Evolutionary conservation across 2,329 filamentous ascomycete genomes (phyloP).

Genomic region (Fragosphaeria purpurea): DNA sequence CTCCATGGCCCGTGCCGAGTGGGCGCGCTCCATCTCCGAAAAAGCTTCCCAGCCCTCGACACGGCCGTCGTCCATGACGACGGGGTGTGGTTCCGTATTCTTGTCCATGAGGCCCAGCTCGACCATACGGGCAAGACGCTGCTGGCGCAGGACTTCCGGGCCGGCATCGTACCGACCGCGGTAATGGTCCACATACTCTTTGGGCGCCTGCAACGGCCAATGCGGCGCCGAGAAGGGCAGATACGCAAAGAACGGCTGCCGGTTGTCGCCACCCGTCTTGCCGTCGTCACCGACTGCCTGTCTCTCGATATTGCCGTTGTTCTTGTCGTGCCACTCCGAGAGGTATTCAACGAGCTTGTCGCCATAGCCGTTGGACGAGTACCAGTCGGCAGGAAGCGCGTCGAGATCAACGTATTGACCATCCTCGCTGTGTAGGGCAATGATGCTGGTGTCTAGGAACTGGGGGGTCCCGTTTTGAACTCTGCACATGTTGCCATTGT

Average conservation of each 20-base stretch:
- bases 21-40: constrained; percentile 32
- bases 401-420: constrained; percentile 9
- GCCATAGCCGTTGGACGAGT: constrained; percentile 42
- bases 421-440: constrained; percentile 28
- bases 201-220: constrained; percentile 51
- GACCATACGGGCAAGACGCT: constrained; percentile 43
- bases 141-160: constrained; percentile 43
- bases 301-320: constrained; percentile 15
- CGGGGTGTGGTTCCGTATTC: constrained; percentile 40
- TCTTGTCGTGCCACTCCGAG: constrained; percentile 13
- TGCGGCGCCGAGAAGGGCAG: constrained; percentile 53
- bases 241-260: constrained; percentile 47
- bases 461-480: constrained; percentile 27
- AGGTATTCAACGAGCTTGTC: constrained; percentile 42
- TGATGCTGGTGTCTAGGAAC: constrained; percentile 29
- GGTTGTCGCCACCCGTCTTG: too few relatives aligned
- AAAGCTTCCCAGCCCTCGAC: constrained; percentile 37
- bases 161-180: constrained; percentile 50
- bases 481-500: constrained; percentile 17
- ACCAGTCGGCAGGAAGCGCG: constrained; percentile 34
- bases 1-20: constrained; percentile 47
- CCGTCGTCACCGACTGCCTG: constrained; percentile 11
- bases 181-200: constrained; percentile 46
- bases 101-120: constrained; percentile 44
- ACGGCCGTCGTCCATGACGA: constrained; percentile 32